Base-by-base conservation (phyloP, 73 alveolate genomes). In the Effrenium voratum region DNA sequence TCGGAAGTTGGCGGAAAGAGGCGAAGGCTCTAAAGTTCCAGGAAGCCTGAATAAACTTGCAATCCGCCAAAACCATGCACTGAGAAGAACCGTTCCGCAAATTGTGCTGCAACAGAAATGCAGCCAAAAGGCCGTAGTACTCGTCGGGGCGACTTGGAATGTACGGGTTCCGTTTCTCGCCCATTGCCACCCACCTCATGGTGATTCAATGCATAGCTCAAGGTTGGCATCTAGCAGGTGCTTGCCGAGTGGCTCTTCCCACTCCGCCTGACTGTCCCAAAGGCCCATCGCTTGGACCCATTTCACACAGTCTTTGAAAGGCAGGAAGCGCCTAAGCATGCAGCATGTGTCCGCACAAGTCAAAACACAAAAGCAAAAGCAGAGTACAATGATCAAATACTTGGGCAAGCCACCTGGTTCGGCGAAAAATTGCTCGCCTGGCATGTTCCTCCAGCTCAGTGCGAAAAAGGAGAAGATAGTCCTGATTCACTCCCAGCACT, bases 281-380 rank as follows among this genome's bases (percentile, higher is more conserved):
- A 73, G 80, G 82, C 98, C 98, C 98, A 92, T 92, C 46, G 98
- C 98, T 3, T 81, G 98, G 82, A 92, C 98, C 98, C 98, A 92
- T 41, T 75, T 72, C 79, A 92, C 98, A 92, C 91, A 92, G 60
- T 92, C 98, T 22, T 92, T 81, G 40, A 92, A 92, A n/a, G 98
- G 98, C 76, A 92, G 82, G 91, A 92, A 92, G 43, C 98, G 73
- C 98, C 97, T 90, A 55, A n/a, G 13, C 6, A 46, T 34, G 44
- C 10, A n/a, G n/a, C n/a, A n/a, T n/a, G n/a, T n/a, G n/a, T n/a
- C n/a, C n/a, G n/a, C n/a, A n/a, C n/a, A n/a, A n/a, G n/a, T n/a
- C n/a, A n/a, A n/a, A n/a, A n/a, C n/a, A n/a, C n/a, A n/a, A n/a
- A n/a, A n/a, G n/a, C n/a, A n/a, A n/a, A n/a, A n/a, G n/a, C n/a